phyloP scores from a whole-genome alignment of 2,329 filamentous ascomycete species.

The Ceratocystis destructans region DNA sequence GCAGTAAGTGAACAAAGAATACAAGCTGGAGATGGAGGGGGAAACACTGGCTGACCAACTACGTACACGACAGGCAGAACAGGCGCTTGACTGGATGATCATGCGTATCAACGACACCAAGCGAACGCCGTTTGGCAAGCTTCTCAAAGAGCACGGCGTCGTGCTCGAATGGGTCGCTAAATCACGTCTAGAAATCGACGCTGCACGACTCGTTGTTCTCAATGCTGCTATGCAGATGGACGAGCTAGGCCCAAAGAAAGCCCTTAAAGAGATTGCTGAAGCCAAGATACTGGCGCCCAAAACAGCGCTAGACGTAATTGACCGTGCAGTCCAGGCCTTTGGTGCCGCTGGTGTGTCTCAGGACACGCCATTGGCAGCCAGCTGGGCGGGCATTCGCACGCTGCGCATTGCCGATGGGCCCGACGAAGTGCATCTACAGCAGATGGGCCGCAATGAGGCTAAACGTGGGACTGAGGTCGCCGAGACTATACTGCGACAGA shows the following conservation, averaged over 20 bases:
- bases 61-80: constrained; percentile 47
- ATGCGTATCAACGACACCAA: constrained; percentile 81
- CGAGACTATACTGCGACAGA: constrained; percentile 50
- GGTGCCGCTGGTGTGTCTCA: constrained; percentile 84
- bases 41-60: neutral
- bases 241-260: constrained; percentile 71
- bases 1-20: constrained; percentile 38
- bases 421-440: constrained; percentile 83
- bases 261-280: constrained; percentile 84
- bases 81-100: constrained; percentile 87
- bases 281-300: constrained; percentile 85
- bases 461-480: constrained; percentile 49
- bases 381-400: constrained; percentile 71
- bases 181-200: constrained; percentile 86
- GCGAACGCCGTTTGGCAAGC: constrained; percentile 85
- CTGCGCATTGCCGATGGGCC: constrained; percentile 82
- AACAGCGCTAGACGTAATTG: constrained; percentile 73
- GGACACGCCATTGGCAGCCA: constrained; percentile 77
- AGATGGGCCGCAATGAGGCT: constrained; percentile 71
- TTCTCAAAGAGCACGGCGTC: constrained; percentile 76
- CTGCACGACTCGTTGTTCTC: constrained; percentile 75
- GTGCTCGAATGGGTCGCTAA: constrained; percentile 91
- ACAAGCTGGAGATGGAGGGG: neutral
- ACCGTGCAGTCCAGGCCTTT: constrained; percentile 85
- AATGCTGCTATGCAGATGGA: constrained; percentile 96